Evolutionary conservation across 139 green algal genomes (phyloP), one percentile per base, ranked within the genome.

Genomic region (Picochlorum sp.): DNA sequence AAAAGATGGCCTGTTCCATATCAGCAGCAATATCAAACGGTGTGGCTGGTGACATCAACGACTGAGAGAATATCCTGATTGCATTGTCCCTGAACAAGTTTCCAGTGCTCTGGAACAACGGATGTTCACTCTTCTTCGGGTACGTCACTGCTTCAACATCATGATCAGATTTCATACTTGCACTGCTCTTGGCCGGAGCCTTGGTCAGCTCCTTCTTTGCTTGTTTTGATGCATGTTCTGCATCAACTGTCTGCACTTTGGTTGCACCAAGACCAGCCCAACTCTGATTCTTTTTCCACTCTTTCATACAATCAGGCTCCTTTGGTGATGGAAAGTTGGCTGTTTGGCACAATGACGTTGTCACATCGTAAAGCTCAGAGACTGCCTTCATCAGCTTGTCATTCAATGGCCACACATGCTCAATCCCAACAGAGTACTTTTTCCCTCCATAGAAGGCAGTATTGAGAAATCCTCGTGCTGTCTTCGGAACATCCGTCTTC

Each of bases 41-140:
- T 1, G 58, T 65, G 41, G 44, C 23, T 24, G 58, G 4, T 31
- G 58, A 45, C 13, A 65, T 31, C 10, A 65, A 30, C 14, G 58
- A 26, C n/a, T 65, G 58, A 18, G 58, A n/a, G 7, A 65, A 23
- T 31, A 65, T 31, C 6, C 44, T n/a, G 7, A 65, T 8, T 10
- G 13, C 23, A 18, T 65, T 59, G 58, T 65, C 58, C n/a, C 58
- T 21, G 18, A 57, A 28, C 21, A n/a, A 16, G 57, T 65, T 49
- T 28, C 58, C 58, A 51, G 58, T 65, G 16, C 9, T 21, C 16
- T n/a, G 18, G 6, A 62, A 58, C 23, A 26, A 8, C 2, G 23
- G 0, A 10, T 54, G 47, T 13, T 54, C 47, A 23, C 2, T 21
- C 47, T 54, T 54, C n/a, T 21, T 21, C 8, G 34, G 2, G 0